Conservation (phyloP, 495 filamentous ascomycete species). For the Sphaerosporella brunnea region DNA sequence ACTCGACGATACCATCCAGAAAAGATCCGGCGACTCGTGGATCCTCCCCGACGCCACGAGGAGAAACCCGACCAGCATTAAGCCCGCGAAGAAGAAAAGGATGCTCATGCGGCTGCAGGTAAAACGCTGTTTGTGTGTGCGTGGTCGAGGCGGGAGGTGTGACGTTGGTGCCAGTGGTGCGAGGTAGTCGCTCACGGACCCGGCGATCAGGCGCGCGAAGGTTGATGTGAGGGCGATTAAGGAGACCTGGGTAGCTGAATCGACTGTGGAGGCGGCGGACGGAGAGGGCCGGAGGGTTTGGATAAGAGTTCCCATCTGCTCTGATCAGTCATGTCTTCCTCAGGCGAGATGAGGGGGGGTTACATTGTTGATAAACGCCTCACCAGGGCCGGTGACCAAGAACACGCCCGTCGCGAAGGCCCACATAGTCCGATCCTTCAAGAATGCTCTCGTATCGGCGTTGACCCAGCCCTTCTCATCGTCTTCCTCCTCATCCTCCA, state of each 20-base stretch:
- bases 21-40: slow-evolving; percentile 46
- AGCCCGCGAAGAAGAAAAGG: slow-evolving; percentile 52
- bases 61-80: slow-evolving; percentile 61
- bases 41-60: slow-evolving; percentile 54
- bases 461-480: slow-evolving; percentile 52
- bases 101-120: slow-evolving; percentile 62
- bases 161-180: slow-evolving; percentile 43
- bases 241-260: slow-evolving; percentile 76
- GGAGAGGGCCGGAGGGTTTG: slow-evolving; percentile 57
- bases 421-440: slow-evolving; percentile 88
- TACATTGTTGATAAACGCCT: slow-evolving; percentile 91
- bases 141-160: slow-evolving; percentile 22
- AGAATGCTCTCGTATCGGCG: slow-evolving; percentile 64
- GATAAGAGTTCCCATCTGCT: slow-evolving; percentile 67
- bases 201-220: slow-evolving; percentile 66
- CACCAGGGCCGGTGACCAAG: slow-evolving; percentile 79
- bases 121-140: slow-evolving; percentile 28
- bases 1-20: slow-evolving; percentile 61
- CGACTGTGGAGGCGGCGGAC: slow-evolving; percentile 34
- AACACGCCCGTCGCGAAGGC: slow-evolving; percentile 80
- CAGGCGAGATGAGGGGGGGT: too few relatives aligned
- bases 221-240: slow-evolving; percentile 82
- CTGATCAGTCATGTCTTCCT: background rate
- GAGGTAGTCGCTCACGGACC: slow-evolving; percentile 70
- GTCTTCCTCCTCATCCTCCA: slow-evolving; percentile 35